Evolutionary conservation across 257 asterid genomes (phyloP), one percentile per base, ranked within the genome.

Genomic region (Gentiana straminea): DNA sequence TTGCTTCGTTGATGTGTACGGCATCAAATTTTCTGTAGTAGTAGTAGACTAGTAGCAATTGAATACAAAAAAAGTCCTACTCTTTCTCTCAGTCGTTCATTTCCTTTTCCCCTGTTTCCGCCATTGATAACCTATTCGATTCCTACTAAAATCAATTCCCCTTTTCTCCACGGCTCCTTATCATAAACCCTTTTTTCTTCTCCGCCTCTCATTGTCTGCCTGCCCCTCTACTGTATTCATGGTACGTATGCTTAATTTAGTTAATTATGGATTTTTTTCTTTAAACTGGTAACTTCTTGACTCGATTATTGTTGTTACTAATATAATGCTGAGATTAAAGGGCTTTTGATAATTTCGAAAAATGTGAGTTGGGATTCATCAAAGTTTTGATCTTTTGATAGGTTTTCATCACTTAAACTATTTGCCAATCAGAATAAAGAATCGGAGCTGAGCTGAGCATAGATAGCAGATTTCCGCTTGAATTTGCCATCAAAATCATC

Each of bases 161-260:
- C 50, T 63, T 51, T 13, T 38, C 35, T 50, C 48, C 24, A 4
- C 10, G 15, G 38, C 51, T 58, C 10, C 45, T 32, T 64, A 61
- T 60, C 64, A 66, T 76, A 81, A 68, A 59, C 78, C 59, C 68
- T 49, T 63, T 60, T 39, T 11, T 45, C 60, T 35, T 33, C 37
- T 59, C 68, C 49, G 41, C 15, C 8, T 35, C 68, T 68, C 41
- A 41, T 4, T 5, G 2, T 51, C 37, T 52, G 24, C 24, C 24
- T 24, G 24, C 24, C 24, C 53, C 48, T 64, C 46, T 24, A 47
- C 52, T 52, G 59, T 4, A 41, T 41, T 41, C 46, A 41, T 41
- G 8, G 33, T 54, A 61, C 54, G 66, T 60, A 67, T 33, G 57
- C 54, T 10, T 66, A 2, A 15, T 33, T 48, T 60, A 15, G 13